phyloP scores from a whole-genome alignment of 495 filamentous ascomycete genomes.

The Niebla homalea region DNA sequence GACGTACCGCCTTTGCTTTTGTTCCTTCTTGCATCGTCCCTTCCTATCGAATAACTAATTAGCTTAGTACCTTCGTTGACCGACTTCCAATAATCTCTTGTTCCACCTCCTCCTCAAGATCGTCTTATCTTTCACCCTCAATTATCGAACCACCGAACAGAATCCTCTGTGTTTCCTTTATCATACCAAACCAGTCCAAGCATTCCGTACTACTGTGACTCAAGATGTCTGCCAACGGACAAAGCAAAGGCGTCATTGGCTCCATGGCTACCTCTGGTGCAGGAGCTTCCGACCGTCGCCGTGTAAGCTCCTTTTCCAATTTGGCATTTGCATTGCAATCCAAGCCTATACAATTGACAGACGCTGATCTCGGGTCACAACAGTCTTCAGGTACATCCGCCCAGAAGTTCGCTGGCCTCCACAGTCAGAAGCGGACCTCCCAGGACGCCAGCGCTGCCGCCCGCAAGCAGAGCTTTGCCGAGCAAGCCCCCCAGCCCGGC shows the following conservation, averaged over 20 bases:
- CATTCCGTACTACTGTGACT: not conserved
- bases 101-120: too few relatives aligned
- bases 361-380: constrained; percentile 6
- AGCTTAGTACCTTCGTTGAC: too few relatives aligned
- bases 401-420: constrained; percentile 32
- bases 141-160: too few relatives aligned
- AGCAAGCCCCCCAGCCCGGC: constrained; percentile 32
- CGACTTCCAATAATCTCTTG: too few relatives aligned
- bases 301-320: constrained; percentile 1
- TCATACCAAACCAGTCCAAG: too few relatives aligned
- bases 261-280: not conserved
- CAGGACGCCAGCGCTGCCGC: constrained; percentile 25
- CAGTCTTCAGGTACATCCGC: constrained; percentile 20
- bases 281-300: constrained; percentile 12
- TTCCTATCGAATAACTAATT: too few relatives aligned
- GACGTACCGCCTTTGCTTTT: too few relatives aligned
- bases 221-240: constrained; percentile 10
- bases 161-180: too few relatives aligned
- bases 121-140: too few relatives aligned
- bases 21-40: too few relatives aligned
- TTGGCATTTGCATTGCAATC: too few relatives aligned
- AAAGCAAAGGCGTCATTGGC: constrained; percentile 6
- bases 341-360: not conserved
- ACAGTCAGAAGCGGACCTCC: constrained; percentile 37
- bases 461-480: constrained; percentile 35